These are phyloP conservation scores for Pseudogymnoascus destructans DNA, from an alignment of 2,329 filamentous ascomycete species.

Conservation along the genomic window DNA sequence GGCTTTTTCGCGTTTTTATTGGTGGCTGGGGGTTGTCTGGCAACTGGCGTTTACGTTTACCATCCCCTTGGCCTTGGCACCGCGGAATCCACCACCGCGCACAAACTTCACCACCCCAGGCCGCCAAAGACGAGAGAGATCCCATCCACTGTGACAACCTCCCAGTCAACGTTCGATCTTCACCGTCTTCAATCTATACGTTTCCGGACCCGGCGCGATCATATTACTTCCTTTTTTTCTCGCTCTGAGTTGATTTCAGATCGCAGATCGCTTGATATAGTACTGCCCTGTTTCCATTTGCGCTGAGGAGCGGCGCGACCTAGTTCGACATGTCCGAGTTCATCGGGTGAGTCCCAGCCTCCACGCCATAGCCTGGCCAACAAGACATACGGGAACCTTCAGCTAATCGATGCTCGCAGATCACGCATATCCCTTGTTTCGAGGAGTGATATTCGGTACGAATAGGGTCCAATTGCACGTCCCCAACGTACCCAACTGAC, in stretches of 20 bases:
- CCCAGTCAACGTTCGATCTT: constrained; percentile 3
- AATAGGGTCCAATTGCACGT: constrained; percentile 17
- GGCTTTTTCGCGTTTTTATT: neutral
- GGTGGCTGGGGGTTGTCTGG: constrained; percentile 1
- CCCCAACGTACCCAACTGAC: constrained; percentile 13
- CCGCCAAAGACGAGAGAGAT: neutral
- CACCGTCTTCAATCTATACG: neutral
- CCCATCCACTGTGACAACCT: neutral
- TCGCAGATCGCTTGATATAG: constrained; percentile 1
- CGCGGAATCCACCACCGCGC: constrained; percentile 7
- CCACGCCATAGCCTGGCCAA: neutral
- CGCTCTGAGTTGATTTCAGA: constrained; percentile 8
- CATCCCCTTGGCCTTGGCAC: constrained; percentile 1
- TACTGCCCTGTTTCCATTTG: neutral
- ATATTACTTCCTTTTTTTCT: neutral
- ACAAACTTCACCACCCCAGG: constrained; percentile 2
- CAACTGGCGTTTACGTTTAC: constrained; percentile 7
- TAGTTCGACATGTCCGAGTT: constrained; percentile 41
- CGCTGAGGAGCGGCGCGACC: constrained; percentile 6
- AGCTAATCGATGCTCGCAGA: constrained; percentile 34
- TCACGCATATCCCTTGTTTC: constrained; percentile 94
- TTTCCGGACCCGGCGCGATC: neutral
- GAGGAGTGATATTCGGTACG: constrained; percentile 91
- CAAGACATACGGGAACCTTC: constrained; percentile 11
- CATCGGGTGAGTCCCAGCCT: constrained; percentile 37